Percentiles rank a stretch among this genome's conserved stretches.
Evolutionary conservation across 768 basidiomycete genomes (phyloP).

Genomic region (Hygrophorus russula): DNA sequence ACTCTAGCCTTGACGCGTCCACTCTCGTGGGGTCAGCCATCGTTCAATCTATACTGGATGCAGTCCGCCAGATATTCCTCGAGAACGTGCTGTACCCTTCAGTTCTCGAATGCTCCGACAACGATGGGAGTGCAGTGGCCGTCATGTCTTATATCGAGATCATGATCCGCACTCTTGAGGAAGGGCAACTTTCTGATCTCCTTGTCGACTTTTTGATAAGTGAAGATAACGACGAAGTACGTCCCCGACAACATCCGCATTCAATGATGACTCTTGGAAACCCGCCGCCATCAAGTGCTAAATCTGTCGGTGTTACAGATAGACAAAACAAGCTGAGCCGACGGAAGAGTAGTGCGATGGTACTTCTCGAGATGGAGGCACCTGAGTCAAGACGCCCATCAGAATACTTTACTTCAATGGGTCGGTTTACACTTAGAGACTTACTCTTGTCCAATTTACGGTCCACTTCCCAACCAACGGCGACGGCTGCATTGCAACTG

Average conservation of each 20-base stretch:
- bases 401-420: slow-evolving; percentile 79
- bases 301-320: slow-evolving; percentile 18
- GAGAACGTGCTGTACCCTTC: slow-evolving; percentile 92
- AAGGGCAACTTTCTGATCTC: slow-evolving; percentile 56
- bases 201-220: slow-evolving; percentile 73
- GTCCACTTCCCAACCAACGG: slow-evolving; percentile 52
- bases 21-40: slow-evolving; percentile 69
- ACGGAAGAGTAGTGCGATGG: slow-evolving; percentile 84
- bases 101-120: slow-evolving; percentile 83
- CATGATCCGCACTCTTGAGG: slow-evolving; percentile 65
- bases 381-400: slow-evolving; percentile 60
- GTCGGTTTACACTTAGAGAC: slow-evolving; percentile 87
- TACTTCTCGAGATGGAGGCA: slow-evolving; percentile 77
- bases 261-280: slow-evolving; percentile 35
- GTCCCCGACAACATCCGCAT: slow-evolving; percentile 27
- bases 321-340: slow-evolving; percentile 38
- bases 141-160: slow-evolving; percentile 94
- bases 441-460: slow-evolving; percentile 70
- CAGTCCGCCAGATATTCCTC: slow-evolving; percentile 77
- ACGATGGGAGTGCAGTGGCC: slow-evolving; percentile 91
- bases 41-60: slow-evolving; percentile 71
- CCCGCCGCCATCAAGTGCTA: slow-evolving; percentile 21
- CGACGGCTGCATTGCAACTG: slow-evolving; percentile 71
- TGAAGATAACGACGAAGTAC: slow-evolving; percentile 69
- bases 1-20: slow-evolving; percentile 36